A percentile compares a stretch with the other conserved stretches of the same genome.
Evolutionary conservation across 257 asterid species (phyloP).

Genomic region (Penstemon davidsonii): DNA sequence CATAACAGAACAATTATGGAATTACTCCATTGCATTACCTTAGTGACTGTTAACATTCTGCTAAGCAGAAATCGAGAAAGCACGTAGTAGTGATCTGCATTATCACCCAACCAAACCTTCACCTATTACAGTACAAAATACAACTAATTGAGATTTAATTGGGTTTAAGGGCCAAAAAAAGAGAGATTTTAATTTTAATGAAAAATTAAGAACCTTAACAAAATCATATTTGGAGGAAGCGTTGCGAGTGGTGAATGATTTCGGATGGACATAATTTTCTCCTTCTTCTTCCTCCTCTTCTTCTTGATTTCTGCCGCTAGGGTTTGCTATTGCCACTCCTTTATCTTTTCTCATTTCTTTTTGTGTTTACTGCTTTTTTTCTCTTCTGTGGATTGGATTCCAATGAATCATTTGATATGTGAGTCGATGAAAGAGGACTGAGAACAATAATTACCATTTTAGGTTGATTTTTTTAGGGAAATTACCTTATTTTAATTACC

Average conservation of each 20-base stretch:
- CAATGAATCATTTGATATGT: background rate
- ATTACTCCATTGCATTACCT: background rate
- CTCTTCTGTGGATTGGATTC: background rate
- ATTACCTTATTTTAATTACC: too few relatives aligned
- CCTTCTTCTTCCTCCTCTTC: slow-evolving; percentile 38
- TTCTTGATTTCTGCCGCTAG: slow-evolving; percentile 28
- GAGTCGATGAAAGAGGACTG: background rate
- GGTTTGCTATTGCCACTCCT: slow-evolving; percentile 47
- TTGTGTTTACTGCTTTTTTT: background rate
- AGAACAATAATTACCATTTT: background rate
- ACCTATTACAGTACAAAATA: slow-evolving; percentile 46
- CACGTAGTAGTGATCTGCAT: slow-evolving; percentile 97
- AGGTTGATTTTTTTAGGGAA: background rate
- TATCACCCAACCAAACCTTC: slow-evolving; percentile 97
- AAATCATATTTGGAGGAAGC: slow-evolving; percentile 96
- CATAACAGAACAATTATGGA: background rate
- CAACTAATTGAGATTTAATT: background rate
- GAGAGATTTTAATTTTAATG: slow-evolving; percentile 1
- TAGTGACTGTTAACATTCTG: slow-evolving; percentile 50
- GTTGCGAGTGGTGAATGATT: slow-evolving; percentile 73
- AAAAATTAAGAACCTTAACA: slow-evolving; percentile 65
- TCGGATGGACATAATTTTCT: slow-evolving; percentile 35
- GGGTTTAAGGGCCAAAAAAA: background rate
- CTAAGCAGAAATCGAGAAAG: slow-evolving; percentile 93
- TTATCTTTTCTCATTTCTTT: slow-evolving; percentile 48